phyloP scores from a whole-genome alignment of 2,329 filamentous ascomycete genomes.

The Diaporthe ilicicola region DNA sequence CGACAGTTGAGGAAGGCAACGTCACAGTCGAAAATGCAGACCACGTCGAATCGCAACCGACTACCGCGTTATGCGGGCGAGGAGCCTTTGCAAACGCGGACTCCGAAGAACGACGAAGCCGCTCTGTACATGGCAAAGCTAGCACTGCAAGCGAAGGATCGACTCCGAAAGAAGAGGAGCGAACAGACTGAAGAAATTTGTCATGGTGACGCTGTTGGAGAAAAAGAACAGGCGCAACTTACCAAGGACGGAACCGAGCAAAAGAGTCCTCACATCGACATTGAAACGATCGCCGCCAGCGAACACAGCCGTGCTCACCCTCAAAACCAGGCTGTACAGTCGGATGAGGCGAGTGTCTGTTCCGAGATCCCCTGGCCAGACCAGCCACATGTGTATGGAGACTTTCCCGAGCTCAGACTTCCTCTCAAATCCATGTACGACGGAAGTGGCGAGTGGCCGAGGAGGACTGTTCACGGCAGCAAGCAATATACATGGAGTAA shows the following conservation, averaged over 20 bases:
- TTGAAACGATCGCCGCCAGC: background rate
- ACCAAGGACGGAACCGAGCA: background rate
- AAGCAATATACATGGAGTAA: background rate
- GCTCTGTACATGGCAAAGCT: background rate
- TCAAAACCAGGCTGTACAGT: background rate
- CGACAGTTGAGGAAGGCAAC: background rate
- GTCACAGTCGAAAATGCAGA: background rate
- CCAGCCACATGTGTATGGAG: fast-evolving
- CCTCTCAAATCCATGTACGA: background rate
- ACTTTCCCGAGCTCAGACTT: background rate
- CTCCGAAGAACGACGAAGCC: background rate
- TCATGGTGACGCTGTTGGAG: too few species aligned
- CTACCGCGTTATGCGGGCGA: background rate
- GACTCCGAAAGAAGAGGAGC: background rate
- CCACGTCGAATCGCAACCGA: background rate
- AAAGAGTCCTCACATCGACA: background rate
- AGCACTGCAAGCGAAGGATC: background rate
- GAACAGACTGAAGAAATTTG: background rate
- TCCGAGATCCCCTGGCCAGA: background rate
- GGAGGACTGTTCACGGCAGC: background rate
- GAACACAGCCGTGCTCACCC: fast-evolving
- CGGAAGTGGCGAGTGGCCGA: background rate
- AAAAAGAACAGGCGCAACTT: background rate
- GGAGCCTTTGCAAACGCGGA: background rate
- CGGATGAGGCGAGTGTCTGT: background rate